phyloP scores from a whole-genome alignment of 768 basidiomycete genomes.

The Naematelia aurantialba region DNA sequence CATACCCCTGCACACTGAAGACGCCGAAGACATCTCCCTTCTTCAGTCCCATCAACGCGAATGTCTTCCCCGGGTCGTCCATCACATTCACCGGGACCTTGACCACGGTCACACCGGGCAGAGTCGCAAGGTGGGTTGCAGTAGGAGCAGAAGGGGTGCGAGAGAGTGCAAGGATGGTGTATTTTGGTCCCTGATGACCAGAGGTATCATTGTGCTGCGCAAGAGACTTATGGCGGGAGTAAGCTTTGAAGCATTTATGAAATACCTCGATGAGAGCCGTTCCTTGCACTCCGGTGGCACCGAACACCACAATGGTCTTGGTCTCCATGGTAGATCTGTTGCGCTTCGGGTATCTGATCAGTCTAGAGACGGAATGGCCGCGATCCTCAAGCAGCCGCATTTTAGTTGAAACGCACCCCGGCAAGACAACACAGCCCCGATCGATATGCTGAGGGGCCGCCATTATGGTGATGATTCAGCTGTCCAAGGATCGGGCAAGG shows the following conservation, averaged over 20 bases:
- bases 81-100: conserved; percentile 18
- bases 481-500: no score
- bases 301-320: conserved; percentile 27
- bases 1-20: conserved; percentile 30
- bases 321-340: background rate
- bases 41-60: conserved; percentile 6
- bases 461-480: no score
- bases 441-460: no score
- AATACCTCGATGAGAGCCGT: conserved; percentile 20
- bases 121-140: conserved; percentile 11
- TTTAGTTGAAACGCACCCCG: no score
- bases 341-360: no score
- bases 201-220: no score
- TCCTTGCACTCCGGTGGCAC: conserved; percentile 28
- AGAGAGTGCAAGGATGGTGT: conserved; percentile 20
- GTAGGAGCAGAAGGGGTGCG: conserved; percentile 12
- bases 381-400: no score
- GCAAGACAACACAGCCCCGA: no score
- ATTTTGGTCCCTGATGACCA: background rate
- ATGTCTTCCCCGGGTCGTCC: conserved; percentile 25
- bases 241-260: no score
- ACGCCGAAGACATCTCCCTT: conserved; percentile 25
- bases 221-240: no score
- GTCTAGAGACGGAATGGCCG: no score
- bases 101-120: conserved; percentile 18